These are phyloP conservation scores for Dryas integrifolia DNA, from an alignment of 331 rosid genomes.

Conservation along the genomic window DNA sequence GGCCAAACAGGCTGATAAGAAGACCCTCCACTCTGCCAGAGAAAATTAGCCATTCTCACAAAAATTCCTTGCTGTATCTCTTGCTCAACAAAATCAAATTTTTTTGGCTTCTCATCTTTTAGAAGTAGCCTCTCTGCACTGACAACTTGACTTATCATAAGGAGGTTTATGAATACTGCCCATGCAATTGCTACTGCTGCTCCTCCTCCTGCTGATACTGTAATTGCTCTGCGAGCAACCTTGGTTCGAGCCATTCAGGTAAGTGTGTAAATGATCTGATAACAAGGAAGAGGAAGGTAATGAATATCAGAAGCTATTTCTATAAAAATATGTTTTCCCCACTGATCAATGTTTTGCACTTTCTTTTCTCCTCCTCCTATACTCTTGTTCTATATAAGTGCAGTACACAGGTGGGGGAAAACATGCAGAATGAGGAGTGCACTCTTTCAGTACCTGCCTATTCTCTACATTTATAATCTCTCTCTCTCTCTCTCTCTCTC, in stretches of 20 bases:
- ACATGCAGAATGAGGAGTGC: conserved; percentile 26
- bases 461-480: conserved; percentile 27
- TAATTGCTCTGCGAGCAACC: conserved; percentile 30
- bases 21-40: conserved; percentile 52
- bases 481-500: neutral
- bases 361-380: neutral
- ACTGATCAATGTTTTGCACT: conserved; percentile 12
- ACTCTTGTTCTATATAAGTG: conserved; percentile 3
- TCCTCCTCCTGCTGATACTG: conserved; percentile 10
- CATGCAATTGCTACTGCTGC: conserved; percentile 28
- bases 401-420: conserved; percentile 5
- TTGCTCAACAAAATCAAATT: conserved; percentile 9
- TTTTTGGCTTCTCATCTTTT: conserved; percentile 36
- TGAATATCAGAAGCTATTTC: conserved; percentile 12
- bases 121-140: conserved; percentile 45
- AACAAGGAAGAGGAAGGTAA: conserved; percentile 3
- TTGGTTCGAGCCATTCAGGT: conserved; percentile 41
- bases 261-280: conserved; percentile 6
- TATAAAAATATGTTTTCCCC: neutral
- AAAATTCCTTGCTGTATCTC: conserved; percentile 32
- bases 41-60: conserved; percentile 36
- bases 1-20: conserved; percentile 78
- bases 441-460: conserved; percentile 25
- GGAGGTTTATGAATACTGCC: conserved; percentile 36
- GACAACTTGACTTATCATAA: conserved; percentile 40